Evolutionary conservation across 148 eudicot species (phyloP).

Genomic region (Rhododendron henanense): DNA sequence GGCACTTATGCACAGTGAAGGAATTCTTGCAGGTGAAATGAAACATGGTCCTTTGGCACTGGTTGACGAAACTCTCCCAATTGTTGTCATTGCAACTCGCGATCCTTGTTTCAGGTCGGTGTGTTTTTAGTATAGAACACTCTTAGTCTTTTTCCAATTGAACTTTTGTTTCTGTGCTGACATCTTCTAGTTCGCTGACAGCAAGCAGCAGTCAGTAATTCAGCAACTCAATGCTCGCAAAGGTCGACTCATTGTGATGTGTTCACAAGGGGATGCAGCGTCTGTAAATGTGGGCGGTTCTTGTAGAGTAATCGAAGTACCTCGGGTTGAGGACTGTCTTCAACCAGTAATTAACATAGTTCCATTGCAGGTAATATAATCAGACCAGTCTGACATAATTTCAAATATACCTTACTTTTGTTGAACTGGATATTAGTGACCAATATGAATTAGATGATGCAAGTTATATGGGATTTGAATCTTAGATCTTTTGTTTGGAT

Average conservation of each 20-base stretch:
- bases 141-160: background rate
- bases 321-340: constrained; percentile 85
- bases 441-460: background rate
- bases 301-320: constrained; percentile 86
- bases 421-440: background rate
- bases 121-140: background rate
- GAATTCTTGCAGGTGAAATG: constrained; percentile 99
- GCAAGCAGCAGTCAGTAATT: constrained; percentile 98
- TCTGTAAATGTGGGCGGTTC: constrained; percentile 71
- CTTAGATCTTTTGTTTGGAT: background rate
- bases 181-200: constrained; percentile 27
- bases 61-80: constrained; percentile 91
- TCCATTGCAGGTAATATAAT: constrained; percentile 78
- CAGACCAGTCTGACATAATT: background rate
- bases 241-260: constrained; percentile 93
- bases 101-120: constrained; percentile 88
- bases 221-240: constrained; percentile 98
- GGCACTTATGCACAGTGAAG: constrained; percentile 97
- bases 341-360: constrained; percentile 96
- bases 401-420: background rate
- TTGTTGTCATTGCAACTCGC: constrained; percentile 86
- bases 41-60: constrained; percentile 96
- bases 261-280: constrained; percentile 74
- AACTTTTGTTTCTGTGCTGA: constrained; percentile 5
- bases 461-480: background rate